These are phyloP conservation scores for Anethum foeniculum DNA, from an alignment of 140 eudicot genomes.

Conservation along the genomic window DNA sequence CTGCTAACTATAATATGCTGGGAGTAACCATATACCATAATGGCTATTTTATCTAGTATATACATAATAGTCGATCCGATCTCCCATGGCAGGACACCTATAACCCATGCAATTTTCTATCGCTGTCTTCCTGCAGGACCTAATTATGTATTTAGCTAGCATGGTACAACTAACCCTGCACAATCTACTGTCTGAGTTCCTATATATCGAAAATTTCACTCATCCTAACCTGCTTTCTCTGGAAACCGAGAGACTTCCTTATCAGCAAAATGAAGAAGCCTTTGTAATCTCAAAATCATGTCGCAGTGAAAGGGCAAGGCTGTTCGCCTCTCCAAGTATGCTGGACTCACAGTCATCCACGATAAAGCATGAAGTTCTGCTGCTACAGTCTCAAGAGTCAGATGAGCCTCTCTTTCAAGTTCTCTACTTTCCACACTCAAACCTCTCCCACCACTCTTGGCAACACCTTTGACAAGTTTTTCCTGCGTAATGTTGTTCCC, in stretches of 20 bases:
- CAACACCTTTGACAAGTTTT: constrained; percentile 26
- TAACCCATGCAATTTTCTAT: background rate
- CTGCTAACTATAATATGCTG: background rate
- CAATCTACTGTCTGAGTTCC: background rate
- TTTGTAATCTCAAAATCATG: constrained; percentile 75
- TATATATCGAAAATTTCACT: background rate
- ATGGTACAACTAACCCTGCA: constrained; percentile 6
- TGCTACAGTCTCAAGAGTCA: constrained; percentile 67
- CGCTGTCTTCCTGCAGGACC: background rate
- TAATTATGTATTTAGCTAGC: constrained; percentile 4
- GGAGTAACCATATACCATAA: background rate
- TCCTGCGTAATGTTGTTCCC: constrained; percentile 37
- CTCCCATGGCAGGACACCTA: background rate
- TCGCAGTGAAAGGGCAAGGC: constrained; percentile 95
- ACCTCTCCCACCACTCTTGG: constrained; percentile 43
- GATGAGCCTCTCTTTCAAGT: constrained; percentile 44
- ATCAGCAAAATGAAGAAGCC: constrained; percentile 93
- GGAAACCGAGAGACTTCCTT: constrained; percentile 59
- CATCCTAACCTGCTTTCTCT: constrained; percentile 37
- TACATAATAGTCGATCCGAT: background rate
- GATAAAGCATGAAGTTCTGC: constrained; percentile 94
- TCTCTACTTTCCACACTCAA: constrained; percentile 24
- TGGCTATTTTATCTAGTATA: constrained; percentile 1
- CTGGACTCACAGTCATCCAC: constrained; percentile 98
- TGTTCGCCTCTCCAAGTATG: constrained; percentile 77